phyloP scores from a whole-genome alignment of 2,329 filamentous ascomycete species.

The Curvularia lunata region DNA sequence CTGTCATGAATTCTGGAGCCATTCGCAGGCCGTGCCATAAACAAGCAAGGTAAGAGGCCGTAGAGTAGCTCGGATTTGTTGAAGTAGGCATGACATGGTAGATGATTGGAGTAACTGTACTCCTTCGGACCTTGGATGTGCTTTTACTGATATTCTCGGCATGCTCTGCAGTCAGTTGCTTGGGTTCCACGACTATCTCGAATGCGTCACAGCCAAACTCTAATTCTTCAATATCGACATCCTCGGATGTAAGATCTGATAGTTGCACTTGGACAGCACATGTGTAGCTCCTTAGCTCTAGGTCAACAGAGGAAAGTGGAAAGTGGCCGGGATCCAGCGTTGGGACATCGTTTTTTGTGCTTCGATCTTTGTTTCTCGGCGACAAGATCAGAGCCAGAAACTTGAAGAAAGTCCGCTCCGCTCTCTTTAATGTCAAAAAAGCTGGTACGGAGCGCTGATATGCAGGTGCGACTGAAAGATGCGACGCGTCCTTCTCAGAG shows the following conservation, averaged over 20 bases:
- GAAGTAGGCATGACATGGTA: slow-evolving; percentile 46
- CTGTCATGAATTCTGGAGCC: slow-evolving; percentile 65
- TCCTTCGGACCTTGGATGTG: slow-evolving; percentile 65
- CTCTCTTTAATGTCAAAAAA: slow-evolving; percentile 70
- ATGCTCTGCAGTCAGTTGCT: slow-evolving; percentile 29
- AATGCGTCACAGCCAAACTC: slow-evolving; percentile 71
- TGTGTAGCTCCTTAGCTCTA: slow-evolving; percentile 68
- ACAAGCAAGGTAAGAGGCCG: slow-evolving; percentile 60
- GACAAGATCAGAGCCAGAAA: slow-evolving; percentile 68
- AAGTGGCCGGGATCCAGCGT: slow-evolving; percentile 66
- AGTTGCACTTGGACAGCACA: slow-evolving; percentile 69
- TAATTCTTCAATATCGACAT: slow-evolving; percentile 68
- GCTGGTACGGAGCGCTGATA: slow-evolving; percentile 56
- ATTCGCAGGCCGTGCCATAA: slow-evolving; percentile 67
- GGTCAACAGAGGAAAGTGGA: slow-evolving; percentile 65
- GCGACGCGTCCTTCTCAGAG: slow-evolving; percentile 58
- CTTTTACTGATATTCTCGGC: slow-evolving; percentile 61
- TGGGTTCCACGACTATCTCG: slow-evolving; percentile 62
- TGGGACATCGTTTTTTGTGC: slow-evolving; percentile 45
- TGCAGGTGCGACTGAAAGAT: slow-evolving; percentile 31
- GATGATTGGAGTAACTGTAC: slow-evolving; percentile 61
- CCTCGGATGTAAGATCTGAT: slow-evolving; percentile 60
- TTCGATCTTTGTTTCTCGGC: slow-evolving; percentile 50
- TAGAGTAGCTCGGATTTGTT: slow-evolving; percentile 26
- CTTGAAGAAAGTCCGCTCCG: slow-evolving; percentile 71